Conservation (phyloP, 1,284 basidiomycete species). For the Boletellus dicymbophilus region DNA sequence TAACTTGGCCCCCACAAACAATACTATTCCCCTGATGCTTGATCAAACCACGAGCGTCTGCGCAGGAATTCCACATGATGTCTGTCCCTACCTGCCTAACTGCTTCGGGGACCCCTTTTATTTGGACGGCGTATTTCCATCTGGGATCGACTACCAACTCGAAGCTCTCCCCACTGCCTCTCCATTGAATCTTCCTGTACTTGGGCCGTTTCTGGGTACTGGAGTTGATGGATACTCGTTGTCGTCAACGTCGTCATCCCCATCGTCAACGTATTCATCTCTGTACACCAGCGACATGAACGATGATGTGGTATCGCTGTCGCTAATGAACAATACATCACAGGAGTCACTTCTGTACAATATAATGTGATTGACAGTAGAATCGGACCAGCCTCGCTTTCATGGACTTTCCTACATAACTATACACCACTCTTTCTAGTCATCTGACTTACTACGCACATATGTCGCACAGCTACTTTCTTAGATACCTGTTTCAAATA, state of each 20-base stretch:
- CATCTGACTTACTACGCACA: too few relatives aligned
- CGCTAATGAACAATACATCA: slow-evolving; percentile 6
- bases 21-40: slow-evolving; percentile 2
- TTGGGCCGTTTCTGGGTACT: slow-evolving; percentile 16
- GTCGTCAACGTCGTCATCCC: slow-evolving; percentile 29
- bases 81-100: slow-evolving; percentile 2
- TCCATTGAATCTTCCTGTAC: slow-evolving; percentile 9
- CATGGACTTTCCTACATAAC: neutral
- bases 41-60: slow-evolving; percentile 7
- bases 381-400: slow-evolving; percentile 3
- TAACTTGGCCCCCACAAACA: slow-evolving; percentile 1
- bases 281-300: slow-evolving; percentile 10
- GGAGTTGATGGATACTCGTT: slow-evolving; percentile 23
- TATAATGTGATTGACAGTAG: slow-evolving; percentile 12
- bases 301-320: slow-evolving; percentile 7
- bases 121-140: slow-evolving; percentile 6
- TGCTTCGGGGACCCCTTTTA: slow-evolving; percentile 3
- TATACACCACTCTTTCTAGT: neutral
- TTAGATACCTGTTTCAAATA: too few relatives aligned
- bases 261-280: slow-evolving; percentile 23
- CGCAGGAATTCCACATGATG: slow-evolving; percentile 2
- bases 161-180: slow-evolving; percentile 10
- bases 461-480: too few relatives aligned
- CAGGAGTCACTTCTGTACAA: slow-evolving; percentile 16
- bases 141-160: slow-evolving; percentile 7